phyloP scores from a whole-genome alignment of 495 filamentous ascomycete species.

The Penicillium cinerascens region DNA sequence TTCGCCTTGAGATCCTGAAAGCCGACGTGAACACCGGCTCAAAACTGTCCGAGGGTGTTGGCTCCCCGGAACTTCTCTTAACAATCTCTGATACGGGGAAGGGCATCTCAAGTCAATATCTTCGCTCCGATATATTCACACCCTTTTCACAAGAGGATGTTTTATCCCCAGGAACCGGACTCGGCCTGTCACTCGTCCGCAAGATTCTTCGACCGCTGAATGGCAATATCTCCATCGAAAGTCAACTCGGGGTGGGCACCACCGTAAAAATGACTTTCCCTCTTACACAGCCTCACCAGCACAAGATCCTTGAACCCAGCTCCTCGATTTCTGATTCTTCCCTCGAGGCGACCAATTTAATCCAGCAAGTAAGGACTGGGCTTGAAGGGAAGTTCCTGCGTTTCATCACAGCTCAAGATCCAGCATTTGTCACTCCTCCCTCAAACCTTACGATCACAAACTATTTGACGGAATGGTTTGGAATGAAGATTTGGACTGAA shows the following conservation, averaged over 20 bases:
- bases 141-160: conserved; percentile 45
- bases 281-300: conserved; percentile 31
- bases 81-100: conserved; percentile 42
- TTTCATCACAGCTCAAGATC: no score
- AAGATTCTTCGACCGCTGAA: conserved; percentile 46
- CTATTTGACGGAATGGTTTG: conserved; percentile 33
- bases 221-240: conserved; percentile 47
- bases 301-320: conserved; percentile 18
- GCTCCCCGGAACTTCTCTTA: conserved; percentile 33
- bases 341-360: not conserved
- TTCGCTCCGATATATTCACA: conserved; percentile 38
- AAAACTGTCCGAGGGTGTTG: no score
- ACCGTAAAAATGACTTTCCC: conserved; percentile 45
- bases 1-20: conserved; percentile 48
- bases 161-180: conserved; percentile 42
- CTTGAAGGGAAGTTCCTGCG: not conserved
- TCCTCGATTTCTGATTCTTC: not conserved
- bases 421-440: no score
- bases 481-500: conserved; percentile 4
- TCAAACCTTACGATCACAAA: conserved; percentile 6
- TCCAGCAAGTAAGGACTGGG: not conserved
- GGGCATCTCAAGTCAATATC: conserved; percentile 44
- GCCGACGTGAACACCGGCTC: conserved; percentile 28
- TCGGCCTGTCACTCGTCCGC: conserved; percentile 50
- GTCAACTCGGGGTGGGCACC: conserved; percentile 44